These are phyloP conservation scores for Cladosporium sp. DNA, from an alignment of 2,329 filamentous ascomycete species.

Conservation along the genomic window DNA sequence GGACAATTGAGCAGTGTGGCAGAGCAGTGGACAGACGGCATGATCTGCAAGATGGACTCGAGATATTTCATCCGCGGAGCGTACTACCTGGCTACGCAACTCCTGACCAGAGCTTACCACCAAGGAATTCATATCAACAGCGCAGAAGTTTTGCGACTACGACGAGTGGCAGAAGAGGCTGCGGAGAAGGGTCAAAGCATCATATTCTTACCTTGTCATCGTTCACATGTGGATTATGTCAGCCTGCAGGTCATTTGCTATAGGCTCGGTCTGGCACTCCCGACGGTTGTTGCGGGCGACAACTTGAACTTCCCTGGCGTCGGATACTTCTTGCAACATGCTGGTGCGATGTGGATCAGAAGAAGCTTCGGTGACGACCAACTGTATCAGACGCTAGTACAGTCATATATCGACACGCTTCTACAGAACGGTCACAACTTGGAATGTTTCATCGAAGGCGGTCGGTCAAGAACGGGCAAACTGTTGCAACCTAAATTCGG, in stretches of 20 bases:
- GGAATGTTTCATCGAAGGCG: slow-evolving; percentile 97
- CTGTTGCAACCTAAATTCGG: slow-evolving; percentile 92
- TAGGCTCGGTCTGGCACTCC: slow-evolving; percentile 81
- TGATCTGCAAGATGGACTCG: slow-evolving; percentile 93
- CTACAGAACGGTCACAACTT: slow-evolving; percentile 90
- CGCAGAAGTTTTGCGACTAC: slow-evolving; percentile 82
- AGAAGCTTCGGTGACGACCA: slow-evolving; percentile 89
- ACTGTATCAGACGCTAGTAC: slow-evolving; percentile 88
- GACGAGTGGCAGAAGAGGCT: slow-evolving; percentile 79
- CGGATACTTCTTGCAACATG: slow-evolving; percentile 87
- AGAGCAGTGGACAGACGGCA: slow-evolving; percentile 82
- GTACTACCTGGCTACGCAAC: slow-evolving; percentile 84
- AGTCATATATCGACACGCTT: slow-evolving; percentile 91
- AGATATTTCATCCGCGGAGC: slow-evolving; percentile 77
- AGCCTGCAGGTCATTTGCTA: slow-evolving; percentile 95
- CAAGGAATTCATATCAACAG: slow-evolving; percentile 95
- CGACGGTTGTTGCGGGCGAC: slow-evolving; percentile 90
- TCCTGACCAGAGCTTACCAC: slow-evolving; percentile 90
- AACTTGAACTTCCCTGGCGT: slow-evolving; percentile 94
- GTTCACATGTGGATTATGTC: slow-evolving; percentile 95
- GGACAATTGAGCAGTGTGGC: slow-evolving; percentile 75
- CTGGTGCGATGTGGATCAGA: slow-evolving; percentile 95
- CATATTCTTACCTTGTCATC: slow-evolving; percentile 90
- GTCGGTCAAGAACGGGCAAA: slow-evolving; percentile 80
- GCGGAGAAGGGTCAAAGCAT: slow-evolving; percentile 89